Evolutionary conservation across 768 basidiomycete species (phyloP), one percentile per base, ranked within the genome.

Genomic region (Trametes elegans): DNA sequence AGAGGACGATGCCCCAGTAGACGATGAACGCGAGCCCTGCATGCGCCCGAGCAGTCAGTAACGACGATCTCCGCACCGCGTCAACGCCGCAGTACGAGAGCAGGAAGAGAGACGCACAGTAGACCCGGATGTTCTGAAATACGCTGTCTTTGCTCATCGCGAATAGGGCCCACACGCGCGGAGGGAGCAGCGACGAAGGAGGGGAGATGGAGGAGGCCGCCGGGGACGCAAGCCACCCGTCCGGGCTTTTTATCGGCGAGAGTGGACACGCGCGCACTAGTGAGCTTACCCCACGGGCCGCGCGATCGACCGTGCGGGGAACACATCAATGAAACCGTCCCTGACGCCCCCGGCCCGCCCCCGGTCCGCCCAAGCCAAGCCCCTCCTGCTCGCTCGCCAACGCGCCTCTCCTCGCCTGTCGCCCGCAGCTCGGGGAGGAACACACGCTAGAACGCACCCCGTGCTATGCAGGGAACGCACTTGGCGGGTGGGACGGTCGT

Each of bases 1-100:
- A 92, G 16, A 90, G 74, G n/a, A 90, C 71, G 56, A 88, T 88
- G 0, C 88, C 88, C 84, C 84, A 87, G 68, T 89, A 90, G 0
- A 77, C 83, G 55, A 86, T 72, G 64, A 89, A 85, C 1, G 87
- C 87, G 62, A 89, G 70, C 79, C 84, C 87, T 89, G 58, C 14
- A 34, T 43, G 26, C 21, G 34, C 9, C 24, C 26, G 34, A 5
- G 47, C 8, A 35, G 1, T 40, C 24, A 45, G 31, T 14, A 27
- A 5, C 3, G 7, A 31, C n/a, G 18, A 29, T 26, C 10, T 21
- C n/a, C 19, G n/a, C n/a, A n/a, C n/a, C n/a, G n/a, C n/a, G n/a
- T n/a, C n/a, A n/a, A n/a, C n/a, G n/a, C n/a, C 18, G 18, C 29
- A 41, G 23, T 16, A 41, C n/a, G 19, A 14, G 39, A 18, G 18